A percentile compares a stretch with the other conserved stretches of the same genome.
Conservation (phyloP, 2,329 filamentous ascomycete genomes). For the Podosphaera xanthii region DNA sequence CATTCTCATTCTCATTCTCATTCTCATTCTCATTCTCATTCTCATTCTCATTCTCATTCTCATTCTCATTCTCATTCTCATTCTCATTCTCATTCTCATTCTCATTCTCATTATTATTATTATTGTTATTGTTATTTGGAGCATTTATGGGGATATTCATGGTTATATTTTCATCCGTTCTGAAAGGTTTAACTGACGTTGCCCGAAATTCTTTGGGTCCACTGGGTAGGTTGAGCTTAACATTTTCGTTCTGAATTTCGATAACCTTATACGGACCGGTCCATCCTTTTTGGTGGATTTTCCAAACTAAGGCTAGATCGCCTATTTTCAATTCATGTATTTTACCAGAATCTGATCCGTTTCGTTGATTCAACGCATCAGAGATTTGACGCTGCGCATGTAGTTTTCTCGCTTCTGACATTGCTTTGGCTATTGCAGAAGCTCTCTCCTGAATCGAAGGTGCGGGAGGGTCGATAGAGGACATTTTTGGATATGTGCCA, state of each 20-base stretch:
- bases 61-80: neutral
- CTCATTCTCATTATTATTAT: neutral
- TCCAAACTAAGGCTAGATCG: neutral
- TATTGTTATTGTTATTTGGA: neutral
- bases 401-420: neutral
- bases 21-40: neutral
- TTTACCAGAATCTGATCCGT: neutral
- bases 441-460: neutral
- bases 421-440: neutral
- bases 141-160: neutral
- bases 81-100: neutral
- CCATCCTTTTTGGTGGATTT: neutral
- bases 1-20: neutral
- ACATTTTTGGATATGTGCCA: neutral
- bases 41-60: neutral
- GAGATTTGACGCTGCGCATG: neutral
- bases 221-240: no score
- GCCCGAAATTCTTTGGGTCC: no score
- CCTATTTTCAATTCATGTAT: neutral
- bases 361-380: neutral
- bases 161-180: neutral
- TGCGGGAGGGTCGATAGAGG: neutral
- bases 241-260: no score
- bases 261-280: no score
- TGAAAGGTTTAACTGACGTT: no score